A percentile compares a stretch with the other conserved stretches of the same genome.
phyloP scores from a whole-genome alignment of 441 rosid genomes.

The Francoa sonchifolia region DNA sequence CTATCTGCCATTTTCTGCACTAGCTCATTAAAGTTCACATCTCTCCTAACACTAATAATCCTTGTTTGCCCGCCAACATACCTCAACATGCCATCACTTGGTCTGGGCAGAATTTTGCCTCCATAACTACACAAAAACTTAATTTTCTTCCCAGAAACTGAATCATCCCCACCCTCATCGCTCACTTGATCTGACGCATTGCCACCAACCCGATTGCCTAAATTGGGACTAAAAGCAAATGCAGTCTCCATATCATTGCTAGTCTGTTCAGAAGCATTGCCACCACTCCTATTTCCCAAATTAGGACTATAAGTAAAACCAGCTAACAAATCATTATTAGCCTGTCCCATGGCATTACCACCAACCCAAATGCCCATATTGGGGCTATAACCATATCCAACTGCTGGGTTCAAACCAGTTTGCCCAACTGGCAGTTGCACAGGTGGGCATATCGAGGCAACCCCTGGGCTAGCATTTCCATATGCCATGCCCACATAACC shows the following conservation, averaged over 20 bases:
- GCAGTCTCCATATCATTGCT: constrained; percentile 13
- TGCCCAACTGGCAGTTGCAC: constrained; percentile 26
- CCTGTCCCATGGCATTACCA: constrained; percentile 21
- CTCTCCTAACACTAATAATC: constrained; percentile 43
- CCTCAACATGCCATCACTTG: constrained; percentile 63
- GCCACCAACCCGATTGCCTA: constrained; percentile 23
- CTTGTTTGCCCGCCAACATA: constrained; percentile 75
- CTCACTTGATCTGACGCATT: constrained; percentile 27
- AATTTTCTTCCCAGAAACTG: constrained; percentile 39
- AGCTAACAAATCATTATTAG: constrained; percentile 18
- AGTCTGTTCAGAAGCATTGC: constrained; percentile 17
- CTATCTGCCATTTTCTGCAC: constrained; percentile 40
- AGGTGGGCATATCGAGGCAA: constrained; percentile 19
- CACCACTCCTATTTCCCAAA: constrained; percentile 16
- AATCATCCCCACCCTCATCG: constrained; percentile 49
- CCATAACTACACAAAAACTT: constrained; percentile 69
- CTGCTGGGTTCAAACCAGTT: constrained; percentile 23
- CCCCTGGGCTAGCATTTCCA: constrained; percentile 21
- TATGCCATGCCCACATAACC: constrained; percentile 37
- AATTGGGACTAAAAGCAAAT: constrained; percentile 18
- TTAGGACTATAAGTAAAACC: constrained; percentile 19
- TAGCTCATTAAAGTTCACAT: constrained; percentile 39
- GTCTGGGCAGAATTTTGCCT: constrained; percentile 69
- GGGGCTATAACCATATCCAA: constrained; percentile 18
- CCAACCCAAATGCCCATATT: constrained; percentile 11